Evolutionary conservation across 129 eudicot genomes (phyloP).

Genomic region (Silybum marianum): DNA sequence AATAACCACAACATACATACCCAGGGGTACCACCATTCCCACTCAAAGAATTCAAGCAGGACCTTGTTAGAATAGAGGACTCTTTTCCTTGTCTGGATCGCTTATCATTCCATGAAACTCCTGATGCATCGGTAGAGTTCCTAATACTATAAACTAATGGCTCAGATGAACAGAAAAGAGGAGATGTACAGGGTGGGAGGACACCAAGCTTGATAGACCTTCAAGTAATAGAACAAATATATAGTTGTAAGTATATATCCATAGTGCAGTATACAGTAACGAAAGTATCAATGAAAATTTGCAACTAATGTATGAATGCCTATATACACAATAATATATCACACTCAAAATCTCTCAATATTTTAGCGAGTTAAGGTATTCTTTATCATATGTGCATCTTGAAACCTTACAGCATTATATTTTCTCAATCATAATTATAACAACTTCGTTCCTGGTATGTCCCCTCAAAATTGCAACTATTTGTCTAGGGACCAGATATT

Average conservation of each 20-base stretch:
- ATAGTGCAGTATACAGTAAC: background rate
- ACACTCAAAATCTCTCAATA: background rate
- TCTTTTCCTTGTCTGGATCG: constrained; percentile 71
- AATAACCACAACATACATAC: constrained; percentile 51
- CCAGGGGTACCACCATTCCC: constrained; percentile 60
- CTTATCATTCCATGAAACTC: constrained; percentile 70
- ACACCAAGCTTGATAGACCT: constrained; percentile 86
- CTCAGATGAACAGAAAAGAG: constrained; percentile 49
- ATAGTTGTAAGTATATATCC: background rate
- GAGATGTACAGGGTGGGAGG: constrained; percentile 44
- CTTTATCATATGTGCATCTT: background rate
- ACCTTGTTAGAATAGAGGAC: constrained; percentile 58
- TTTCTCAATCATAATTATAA: background rate
- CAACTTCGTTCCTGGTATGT: background rate
- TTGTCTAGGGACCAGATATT: background rate
- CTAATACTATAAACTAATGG: constrained; percentile 53
- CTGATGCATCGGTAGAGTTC: constrained; percentile 67
- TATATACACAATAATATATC: background rate
- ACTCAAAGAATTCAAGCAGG: constrained; percentile 64
- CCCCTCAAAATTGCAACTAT: background rate
- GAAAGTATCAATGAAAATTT: background rate
- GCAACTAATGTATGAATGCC: background rate
- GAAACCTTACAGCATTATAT: background rate
- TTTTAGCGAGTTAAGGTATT: background rate
- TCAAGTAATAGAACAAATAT: constrained; percentile 9